Base-by-base conservation (phyloP, 1,284 basidiomycete genomes). In the Moesziomyces sp. region DNA sequence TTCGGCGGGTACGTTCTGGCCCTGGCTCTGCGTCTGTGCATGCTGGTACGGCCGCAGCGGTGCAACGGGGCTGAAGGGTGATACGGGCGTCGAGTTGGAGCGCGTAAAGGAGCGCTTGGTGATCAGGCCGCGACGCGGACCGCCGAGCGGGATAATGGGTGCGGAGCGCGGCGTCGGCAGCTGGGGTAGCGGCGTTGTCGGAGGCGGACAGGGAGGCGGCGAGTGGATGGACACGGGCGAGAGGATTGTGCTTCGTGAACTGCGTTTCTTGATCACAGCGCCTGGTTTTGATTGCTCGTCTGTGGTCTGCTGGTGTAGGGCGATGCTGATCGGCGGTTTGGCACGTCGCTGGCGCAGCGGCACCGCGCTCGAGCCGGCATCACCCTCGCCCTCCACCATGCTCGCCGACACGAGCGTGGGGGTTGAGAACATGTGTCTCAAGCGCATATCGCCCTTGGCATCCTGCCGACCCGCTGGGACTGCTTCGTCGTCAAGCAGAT, bases 121-220 rank as follows among this genome's bases (percentile, higher is more conserved):
- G 16, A 21, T 24, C 49, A 49, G 21, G 5, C 43, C 43, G 43
- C n/a, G 19, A 21, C 23, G 18, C 19, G 8, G 14, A 21, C 24
- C 42, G 45, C 19, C 30, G n/a, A 47, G 30, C 19, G 35, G 51
- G 3, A 45, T 24, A 9, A 45, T 19, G 13, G 50, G 53, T 18
- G 58, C 54, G 3, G 52, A 59, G 9, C 26, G 40, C 3, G 61
- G 60, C 7, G 48, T 30, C 0, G 67, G 67, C 7, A 70, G 46
- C 3, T 65, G 43, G 0, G 68, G 68, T 4, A 71, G 30, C 4
- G 68, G 68, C 5, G 48, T 55, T 4, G 47, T 28, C 2, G 68
- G 61, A 3, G 68, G 68, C 13, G 68, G 61, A 43, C 54, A 65
- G 0, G 61, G 61, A 16, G 68, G 68, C 11, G 68, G 61, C 4